phyloP scores from a whole-genome alignment of 495 filamentous ascomycete species.

The Neurospora sp. region DNA sequence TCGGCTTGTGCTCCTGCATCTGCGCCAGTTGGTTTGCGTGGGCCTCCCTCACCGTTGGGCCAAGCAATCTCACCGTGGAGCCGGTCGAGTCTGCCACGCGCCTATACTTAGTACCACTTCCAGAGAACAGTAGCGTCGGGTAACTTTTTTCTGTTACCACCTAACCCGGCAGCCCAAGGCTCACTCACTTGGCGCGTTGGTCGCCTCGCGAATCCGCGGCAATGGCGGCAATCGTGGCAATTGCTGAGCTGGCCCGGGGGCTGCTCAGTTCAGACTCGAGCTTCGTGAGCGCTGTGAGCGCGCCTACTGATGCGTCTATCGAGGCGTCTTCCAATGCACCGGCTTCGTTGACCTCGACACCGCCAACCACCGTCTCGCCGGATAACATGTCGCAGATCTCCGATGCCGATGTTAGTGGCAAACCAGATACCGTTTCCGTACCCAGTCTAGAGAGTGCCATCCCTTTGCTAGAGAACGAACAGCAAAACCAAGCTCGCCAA shows the following conservation, averaged over 20 bases:
- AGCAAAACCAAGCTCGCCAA: conserved; percentile 10
- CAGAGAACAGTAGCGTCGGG: background rate
- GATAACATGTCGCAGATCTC: conserved; percentile 37
- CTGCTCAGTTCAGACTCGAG: conserved; percentile 17
- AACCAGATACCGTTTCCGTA: conserved; percentile 10
- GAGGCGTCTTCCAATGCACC: conserved; percentile 29
- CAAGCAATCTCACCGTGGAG: background rate
- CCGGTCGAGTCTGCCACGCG: background rate
- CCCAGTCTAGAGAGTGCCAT: conserved; percentile 15
- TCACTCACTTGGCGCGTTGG: background rate
- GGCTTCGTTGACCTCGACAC: conserved; percentile 38
- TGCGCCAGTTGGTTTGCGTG: background rate
- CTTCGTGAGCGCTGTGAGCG: conserved; percentile 21
- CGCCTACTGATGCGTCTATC: conserved; percentile 1
- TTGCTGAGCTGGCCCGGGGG: conserved; percentile 10
- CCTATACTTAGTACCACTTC: background rate
- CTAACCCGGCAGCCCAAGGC: background rate
- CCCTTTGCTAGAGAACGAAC: conserved; percentile 4
- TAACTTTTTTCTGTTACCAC: background rate
- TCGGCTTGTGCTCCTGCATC: background rate
- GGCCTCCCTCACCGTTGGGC: background rate
- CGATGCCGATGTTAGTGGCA: conserved; percentile 18
- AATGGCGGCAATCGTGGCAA: conserved; percentile 11
- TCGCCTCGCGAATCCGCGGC: conserved; percentile 1
- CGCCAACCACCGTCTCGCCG: conserved; percentile 34